phyloP scores from a whole-genome alignment of 495 filamentous ascomycete genomes.

The Cladorrhinum samala region DNA sequence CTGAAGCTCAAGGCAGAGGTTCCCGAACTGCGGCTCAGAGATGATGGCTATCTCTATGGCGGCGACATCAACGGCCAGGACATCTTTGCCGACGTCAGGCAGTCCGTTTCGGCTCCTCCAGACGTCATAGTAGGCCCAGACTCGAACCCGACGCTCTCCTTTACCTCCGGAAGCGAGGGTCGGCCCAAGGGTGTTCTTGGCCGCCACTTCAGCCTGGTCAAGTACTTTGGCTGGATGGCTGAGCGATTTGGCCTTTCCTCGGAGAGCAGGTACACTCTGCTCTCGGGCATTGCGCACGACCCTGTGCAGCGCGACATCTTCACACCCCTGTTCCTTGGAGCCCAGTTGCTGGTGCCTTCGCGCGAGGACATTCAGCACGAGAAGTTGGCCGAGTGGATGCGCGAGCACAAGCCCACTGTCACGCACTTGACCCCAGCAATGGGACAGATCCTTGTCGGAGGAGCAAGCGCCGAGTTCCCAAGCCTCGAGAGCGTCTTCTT shows the following conservation, averaged over 20 bases:
- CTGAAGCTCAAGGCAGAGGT: slow-evolving; percentile 69
- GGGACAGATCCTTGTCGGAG: slow-evolving; percentile 92
- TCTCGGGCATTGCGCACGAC: slow-evolving; percentile 82
- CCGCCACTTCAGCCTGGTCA: slow-evolving; percentile 78
- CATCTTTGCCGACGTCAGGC: slow-evolving; percentile 50
- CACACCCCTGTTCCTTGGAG: slow-evolving; percentile 84
- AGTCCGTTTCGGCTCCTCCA: slow-evolving; percentile 51
- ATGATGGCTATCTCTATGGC: slow-evolving; percentile 69
- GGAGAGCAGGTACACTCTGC: slow-evolving; percentile 76
- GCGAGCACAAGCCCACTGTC: slow-evolving; percentile 67
- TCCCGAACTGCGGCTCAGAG: slow-evolving; percentile 64
- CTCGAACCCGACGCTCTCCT: slow-evolving; percentile 72
- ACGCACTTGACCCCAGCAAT: slow-evolving; percentile 93
- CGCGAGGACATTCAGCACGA: slow-evolving; percentile 86
- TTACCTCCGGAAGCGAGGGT: slow-evolving; percentile 84
- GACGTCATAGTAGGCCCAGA: slow-evolving; percentile 86
- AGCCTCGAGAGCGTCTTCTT: slow-evolving; percentile 79
- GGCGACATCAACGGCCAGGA: slow-evolving; percentile 62
- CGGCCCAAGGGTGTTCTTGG: slow-evolving; percentile 71
- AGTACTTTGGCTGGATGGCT: slow-evolving; percentile 93
- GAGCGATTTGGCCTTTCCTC: slow-evolving; percentile 67
- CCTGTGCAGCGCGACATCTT: slow-evolving; percentile 92
- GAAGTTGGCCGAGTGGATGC: slow-evolving; percentile 87
- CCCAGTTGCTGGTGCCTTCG: slow-evolving; percentile 72
- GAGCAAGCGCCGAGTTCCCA: slow-evolving; percentile 70